Evolutionary conservation across 139 green algal genomes (phyloP).

Genomic region (Desmodesmus armatus): DNA sequence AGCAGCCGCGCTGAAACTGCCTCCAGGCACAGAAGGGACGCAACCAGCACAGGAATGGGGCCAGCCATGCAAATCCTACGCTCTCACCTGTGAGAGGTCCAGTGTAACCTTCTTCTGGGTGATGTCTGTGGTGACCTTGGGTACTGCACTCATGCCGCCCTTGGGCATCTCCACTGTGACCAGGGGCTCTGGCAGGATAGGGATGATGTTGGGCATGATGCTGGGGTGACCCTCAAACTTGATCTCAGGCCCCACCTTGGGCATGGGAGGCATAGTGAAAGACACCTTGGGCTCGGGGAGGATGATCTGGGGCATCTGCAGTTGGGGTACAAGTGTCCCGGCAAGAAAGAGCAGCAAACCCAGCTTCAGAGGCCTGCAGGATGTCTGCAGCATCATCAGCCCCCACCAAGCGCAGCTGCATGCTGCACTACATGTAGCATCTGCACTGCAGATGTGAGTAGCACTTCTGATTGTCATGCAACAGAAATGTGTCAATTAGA

Average conservation of each 20-base stretch:
- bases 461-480: no score
- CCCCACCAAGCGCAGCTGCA: no score
- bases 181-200: conserved; percentile 33
- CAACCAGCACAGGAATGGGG: no score
- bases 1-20: no score
- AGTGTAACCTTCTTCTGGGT: background rate
- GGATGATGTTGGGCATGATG: conserved; percentile 39
- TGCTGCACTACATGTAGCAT: no score
- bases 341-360: background rate
- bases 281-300: conserved; percentile 25
- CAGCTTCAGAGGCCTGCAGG: background rate
- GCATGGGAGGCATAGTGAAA: conserved; percentile 7
- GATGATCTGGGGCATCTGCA: conserved; percentile 35
- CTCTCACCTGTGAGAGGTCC: background rate
- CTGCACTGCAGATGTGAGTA: no score
- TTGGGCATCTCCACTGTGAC: conserved; percentile 22
- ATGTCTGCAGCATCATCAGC: background rate
- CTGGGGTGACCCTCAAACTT: conserved; percentile 14
- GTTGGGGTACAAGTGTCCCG: background rate
- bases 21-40: no score
- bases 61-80: no score
- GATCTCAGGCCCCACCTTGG: conserved; percentile 6
- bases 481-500: no score
- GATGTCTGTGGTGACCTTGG: conserved; percentile 5
- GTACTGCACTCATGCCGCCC: background rate